Percentiles rank a stretch among this genome's conserved stretches.
Evolutionary conservation across 306 rosid species (phyloP).

Genomic region (Cicer judaicum): DNA sequence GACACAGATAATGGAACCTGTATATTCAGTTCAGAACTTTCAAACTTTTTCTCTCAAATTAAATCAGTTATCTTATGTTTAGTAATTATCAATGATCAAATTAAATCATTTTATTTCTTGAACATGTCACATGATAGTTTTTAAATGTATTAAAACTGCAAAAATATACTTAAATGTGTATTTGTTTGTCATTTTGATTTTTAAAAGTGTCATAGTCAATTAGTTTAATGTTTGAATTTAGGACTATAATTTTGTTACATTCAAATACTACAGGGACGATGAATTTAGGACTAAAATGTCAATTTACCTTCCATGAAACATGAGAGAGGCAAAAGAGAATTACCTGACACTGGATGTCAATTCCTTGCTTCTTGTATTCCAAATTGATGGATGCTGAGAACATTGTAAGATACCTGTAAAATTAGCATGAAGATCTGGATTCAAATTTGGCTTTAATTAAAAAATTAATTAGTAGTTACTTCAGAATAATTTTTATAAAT

Average conservation of each 20-base stretch:
- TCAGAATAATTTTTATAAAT: not conserved
- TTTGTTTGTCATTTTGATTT: too few relatives aligned
- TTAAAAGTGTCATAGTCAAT: too few relatives aligned
- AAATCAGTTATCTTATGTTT: not conserved
- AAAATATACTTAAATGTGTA: too few relatives aligned
- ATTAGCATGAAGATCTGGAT: slow-evolving; percentile 9
- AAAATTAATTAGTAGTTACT: not conserved
- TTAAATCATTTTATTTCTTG: too few relatives aligned
- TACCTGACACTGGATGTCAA: slow-evolving; percentile 78
- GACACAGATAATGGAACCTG: slow-evolving; percentile 77
- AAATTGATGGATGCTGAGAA: slow-evolving; percentile 58
- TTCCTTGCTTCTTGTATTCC: slow-evolving; percentile 68
- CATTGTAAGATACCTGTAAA: slow-evolving; percentile 46
- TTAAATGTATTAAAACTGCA: too few relatives aligned
- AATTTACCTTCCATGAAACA: too few relatives aligned
- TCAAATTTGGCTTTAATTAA: not conserved
- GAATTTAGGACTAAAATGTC: too few relatives aligned
- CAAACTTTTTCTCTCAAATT: not conserved
- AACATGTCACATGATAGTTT: too few relatives aligned
- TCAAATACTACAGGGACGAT: too few relatives aligned
- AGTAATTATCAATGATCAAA: not conserved
- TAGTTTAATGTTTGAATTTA: too few relatives aligned
- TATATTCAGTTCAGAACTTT: not conserved
- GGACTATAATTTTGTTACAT: too few relatives aligned
- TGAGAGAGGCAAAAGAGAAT: slow-evolving; percentile 14